These are phyloP conservation scores for Dunaliella primolecta DNA, from an alignment of 139 green algal species.

Conservation along the genomic window DNA sequence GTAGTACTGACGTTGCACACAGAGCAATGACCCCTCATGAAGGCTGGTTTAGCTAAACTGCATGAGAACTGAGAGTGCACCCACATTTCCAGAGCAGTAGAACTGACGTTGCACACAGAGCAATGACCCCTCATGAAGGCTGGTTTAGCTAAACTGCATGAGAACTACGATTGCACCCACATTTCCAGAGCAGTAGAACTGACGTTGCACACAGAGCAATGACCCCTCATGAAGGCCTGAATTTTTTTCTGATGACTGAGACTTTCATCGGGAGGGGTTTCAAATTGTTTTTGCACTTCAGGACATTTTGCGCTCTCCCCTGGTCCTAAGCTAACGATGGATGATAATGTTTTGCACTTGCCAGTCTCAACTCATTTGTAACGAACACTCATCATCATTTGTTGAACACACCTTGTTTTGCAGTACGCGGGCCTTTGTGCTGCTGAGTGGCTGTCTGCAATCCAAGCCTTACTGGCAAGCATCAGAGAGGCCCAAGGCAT, in stretches of 20 bases:
- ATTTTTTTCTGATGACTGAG: too few species aligned
- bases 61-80: too few species aligned
- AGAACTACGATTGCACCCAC: neutral
- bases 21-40: neutral
- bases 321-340: neutral
- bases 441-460: neutral
- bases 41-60: too few species aligned
- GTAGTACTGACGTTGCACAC: neutral
- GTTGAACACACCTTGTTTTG: neutral
- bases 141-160: neutral
- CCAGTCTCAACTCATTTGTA: neutral
- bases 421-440: neutral
- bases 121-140: neutral
- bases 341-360: neutral
- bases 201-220: neutral
- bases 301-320: neutral
- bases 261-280: too few species aligned
- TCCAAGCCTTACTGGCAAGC: neutral
- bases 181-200: neutral
- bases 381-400: neutral
- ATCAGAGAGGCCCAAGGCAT: neutral
- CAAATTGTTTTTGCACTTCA: neutral
- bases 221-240: too few species aligned
- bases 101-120: neutral
- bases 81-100: too few species aligned